These are phyloP conservation scores for Rhynchospora breviuscula DNA, from an alignment of 176 grass and related monocot genomes.

Conservation along the genomic window DNA sequence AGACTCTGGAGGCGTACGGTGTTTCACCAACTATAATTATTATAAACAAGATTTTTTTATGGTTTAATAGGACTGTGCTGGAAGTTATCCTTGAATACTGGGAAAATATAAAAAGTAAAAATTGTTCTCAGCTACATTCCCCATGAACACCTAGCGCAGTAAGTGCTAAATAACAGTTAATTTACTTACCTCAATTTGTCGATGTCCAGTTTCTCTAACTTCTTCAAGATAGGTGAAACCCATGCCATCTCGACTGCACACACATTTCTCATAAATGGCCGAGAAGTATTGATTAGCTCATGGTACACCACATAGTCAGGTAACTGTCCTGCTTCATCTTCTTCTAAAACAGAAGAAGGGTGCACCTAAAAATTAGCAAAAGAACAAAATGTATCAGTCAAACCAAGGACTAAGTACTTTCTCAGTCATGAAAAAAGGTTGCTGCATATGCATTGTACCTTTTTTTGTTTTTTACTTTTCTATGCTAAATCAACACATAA, in stretches of 20 bases:
- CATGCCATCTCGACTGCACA: conserved; percentile 75
- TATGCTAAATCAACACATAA: background rate
- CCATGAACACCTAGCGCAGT: background rate
- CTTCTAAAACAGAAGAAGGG: conserved; percentile 80
- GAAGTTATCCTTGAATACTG: background rate
- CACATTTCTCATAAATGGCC: conserved; percentile 90
- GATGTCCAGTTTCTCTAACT: conserved; percentile 72
- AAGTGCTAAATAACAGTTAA: background rate
- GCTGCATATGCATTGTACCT: background rate
- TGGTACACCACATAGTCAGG: conserved; percentile 85
- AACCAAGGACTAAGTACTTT: background rate
- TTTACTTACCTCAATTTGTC: conserved; percentile 66
- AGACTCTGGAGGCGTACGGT: too few relatives aligned
- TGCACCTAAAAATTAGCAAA: conserved; percentile 52
- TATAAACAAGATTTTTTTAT: too few relatives aligned
- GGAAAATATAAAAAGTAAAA: background rate
- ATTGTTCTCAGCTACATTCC: background rate
- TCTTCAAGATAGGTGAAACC: conserved; percentile 75
- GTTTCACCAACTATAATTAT: too few relatives aligned
- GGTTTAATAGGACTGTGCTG: background rate
- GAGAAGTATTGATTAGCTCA: conserved; percentile 78
- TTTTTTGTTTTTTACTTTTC: background rate
- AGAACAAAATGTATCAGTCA: background rate
- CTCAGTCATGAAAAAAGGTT: background rate
- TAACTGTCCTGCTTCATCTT: conserved; percentile 68